Percentiles rank a stretch among this genome's conserved stretches.
These are phyloP conservation scores for Gomphus sp. DNA, from an alignment of 1,284 basidiomycete species.

Conservation along the genomic window DNA sequence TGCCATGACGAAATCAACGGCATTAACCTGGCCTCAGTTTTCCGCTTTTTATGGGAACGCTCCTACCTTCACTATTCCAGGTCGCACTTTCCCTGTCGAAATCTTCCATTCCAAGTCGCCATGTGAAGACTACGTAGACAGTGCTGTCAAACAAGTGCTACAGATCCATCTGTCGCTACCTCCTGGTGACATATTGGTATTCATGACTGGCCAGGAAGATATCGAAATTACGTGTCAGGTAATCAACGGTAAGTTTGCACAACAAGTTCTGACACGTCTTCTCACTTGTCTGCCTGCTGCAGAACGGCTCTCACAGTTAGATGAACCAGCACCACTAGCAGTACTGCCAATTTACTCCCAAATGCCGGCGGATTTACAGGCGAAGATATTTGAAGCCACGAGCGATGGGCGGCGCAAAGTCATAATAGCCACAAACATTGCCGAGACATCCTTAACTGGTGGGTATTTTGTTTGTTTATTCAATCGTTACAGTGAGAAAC, in stretches of 20 bases:
- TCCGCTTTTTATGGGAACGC: constrained; percentile 93
- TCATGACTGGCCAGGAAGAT: constrained; percentile 99
- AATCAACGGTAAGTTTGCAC: constrained; percentile 53
- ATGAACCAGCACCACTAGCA: constrained; percentile 80
- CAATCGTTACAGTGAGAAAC: not conserved
- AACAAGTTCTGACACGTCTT: constrained; percentile 20
- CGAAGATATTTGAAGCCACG: constrained; percentile 95
- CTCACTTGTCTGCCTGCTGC: constrained; percentile 27
- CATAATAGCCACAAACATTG: constrained; percentile 98
- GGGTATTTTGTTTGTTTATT: constrained; percentile 8
- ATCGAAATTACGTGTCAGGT: constrained; percentile 95
- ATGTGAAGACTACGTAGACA: constrained; percentile 98
- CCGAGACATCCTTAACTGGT: constrained; percentile 95
- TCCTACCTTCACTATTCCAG: constrained; percentile 94
- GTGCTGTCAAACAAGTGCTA: constrained; percentile 94
- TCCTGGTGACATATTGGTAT: constrained; percentile 94
- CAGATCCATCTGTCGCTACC: constrained; percentile 93
- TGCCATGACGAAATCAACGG: not conserved
- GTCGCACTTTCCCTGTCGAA: constrained; percentile 97
- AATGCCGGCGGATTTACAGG: constrained; percentile 98
- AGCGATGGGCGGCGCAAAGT: constrained; percentile 93
- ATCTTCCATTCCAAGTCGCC: constrained; percentile 94
- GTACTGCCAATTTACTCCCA: constrained; percentile 98
- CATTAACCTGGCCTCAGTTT: constrained; percentile 45
- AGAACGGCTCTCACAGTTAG: constrained; percentile 88